Evolutionary conservation across 2,329 filamentous ascomycete species (phyloP), one percentile per base, ranked within the genome.

Genomic region (Dactylella cylindrospora): DNA sequence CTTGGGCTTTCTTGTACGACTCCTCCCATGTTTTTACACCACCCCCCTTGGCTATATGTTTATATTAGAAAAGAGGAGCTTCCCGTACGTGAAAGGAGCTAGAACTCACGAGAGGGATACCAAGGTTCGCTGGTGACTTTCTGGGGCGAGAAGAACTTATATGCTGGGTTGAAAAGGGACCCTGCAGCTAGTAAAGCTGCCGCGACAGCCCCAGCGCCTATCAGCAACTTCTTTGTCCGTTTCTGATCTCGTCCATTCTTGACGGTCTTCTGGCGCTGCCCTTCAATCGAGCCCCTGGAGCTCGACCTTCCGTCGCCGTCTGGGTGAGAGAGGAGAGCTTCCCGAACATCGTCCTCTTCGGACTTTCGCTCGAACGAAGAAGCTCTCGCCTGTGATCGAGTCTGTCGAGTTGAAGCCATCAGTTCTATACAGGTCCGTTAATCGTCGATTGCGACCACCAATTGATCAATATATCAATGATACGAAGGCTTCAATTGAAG

Each of bases 111-210:
- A 36, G 35, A 41, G 7, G 49, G 49, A 33, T 53, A 78, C 9
- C 85, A 68, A 65, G 84, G 82, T 15, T 74, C 72, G 0, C 79
- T 65, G 0, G 78, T 80, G 22, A 84, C 73, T 15, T 74, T 72
- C 36, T 77, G 71, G 0, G 81, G 78, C 0, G 81, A 84, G 70
- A 85, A 84, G 62, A 85, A 80, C 74, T 85, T 84, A 74, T 84
- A 85, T 1, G 83, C 71, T 12, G 49, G 38, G 13, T 39, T 44
- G 13, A 44, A 53, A 15, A 53, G 12, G n/a, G 28, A 22, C 3
- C 49, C 49, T 22, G 38, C 38, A 29, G 44, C 6, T 2, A 53
- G 38, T 22, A 53, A 35, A 4, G 44, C 9, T 17, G 44, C 49
- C 13, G 49, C 43, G 20, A 22, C 19, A 22, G 44, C 31, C 13